Evolutionary conservation across 805 yeast genomes (phyloP).

Genomic region (Myxozyma mucilagina): DNA sequence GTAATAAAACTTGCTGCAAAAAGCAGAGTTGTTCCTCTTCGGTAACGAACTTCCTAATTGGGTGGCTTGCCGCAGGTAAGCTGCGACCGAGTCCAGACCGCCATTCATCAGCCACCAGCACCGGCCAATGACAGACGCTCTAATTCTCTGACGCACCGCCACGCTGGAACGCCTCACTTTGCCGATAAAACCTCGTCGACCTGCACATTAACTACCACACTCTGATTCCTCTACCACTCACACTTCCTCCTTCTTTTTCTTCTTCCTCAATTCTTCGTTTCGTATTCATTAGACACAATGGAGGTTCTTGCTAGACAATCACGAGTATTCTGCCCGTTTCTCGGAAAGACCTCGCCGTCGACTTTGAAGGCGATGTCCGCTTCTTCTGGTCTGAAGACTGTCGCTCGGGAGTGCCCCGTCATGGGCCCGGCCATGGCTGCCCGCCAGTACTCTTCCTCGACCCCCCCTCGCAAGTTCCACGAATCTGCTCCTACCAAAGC

Average conservation of each 20-base stretch:
- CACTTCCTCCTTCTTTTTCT: neutral
- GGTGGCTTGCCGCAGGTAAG: neutral
- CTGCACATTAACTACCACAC: neutral
- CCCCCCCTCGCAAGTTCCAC: constrained; percentile 26
- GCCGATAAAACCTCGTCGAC: neutral
- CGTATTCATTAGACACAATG: constrained; percentile 48
- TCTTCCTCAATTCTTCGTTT: neutral
- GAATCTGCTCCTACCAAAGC: constrained; percentile 29
- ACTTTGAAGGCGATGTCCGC: constrained; percentile 59
- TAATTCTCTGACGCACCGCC: constrained; percentile 2
- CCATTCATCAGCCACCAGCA: neutral
- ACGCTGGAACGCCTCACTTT: neutral
- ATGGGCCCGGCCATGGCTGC: constrained; percentile 72
- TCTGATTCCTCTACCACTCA: neutral
- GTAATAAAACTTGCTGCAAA: neutral
- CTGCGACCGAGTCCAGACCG: neutral
- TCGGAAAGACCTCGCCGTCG: constrained; percentile 57
- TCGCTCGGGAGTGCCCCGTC: constrained; percentile 83
- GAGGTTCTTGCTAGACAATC: constrained; percentile 78
- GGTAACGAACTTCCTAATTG: neutral
- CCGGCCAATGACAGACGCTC: constrained; percentile 1
- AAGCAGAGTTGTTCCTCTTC: neutral
- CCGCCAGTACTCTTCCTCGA: constrained; percentile 29
- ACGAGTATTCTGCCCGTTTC: constrained; percentile 79
- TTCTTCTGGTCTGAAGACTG: constrained; percentile 42